Base-by-base conservation (phyloP, 1,284 basidiomycete species). In the Fomitiporia mediterranea region DNA sequence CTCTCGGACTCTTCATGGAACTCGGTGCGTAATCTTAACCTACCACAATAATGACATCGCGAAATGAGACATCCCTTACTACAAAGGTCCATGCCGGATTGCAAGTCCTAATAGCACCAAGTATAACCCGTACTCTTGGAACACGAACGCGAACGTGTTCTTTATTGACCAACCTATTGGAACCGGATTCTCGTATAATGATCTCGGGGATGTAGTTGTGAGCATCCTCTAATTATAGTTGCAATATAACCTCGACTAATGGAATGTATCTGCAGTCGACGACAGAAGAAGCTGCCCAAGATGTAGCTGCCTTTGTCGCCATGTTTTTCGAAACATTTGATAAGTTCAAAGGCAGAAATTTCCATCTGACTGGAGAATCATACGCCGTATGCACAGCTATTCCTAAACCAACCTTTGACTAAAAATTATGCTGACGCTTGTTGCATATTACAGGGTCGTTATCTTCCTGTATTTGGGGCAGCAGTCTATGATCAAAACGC, bases 381-480 rank as follows among this genome's bases (percentile, higher is more conserved):
- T 87, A 86, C 65, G 82, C 77, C 0, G 82, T 82, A 60, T 19
- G 73, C 68, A n/a, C n/a, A n/a, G n/a, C n/a, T n/a, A n/a, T n/a
- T n/a, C n/a, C n/a, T n/a, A 51, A 43, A 8, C 11, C 19, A 5
- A n/a, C 23, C 32, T 15, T 39, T 32, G 38, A 9, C 43, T 17
- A n/a, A n/a, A 19, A 11, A 4, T 54, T 48, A 27, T 21, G n/a
- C n/a, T n/a, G n/a, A n/a, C 17, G 8, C 15, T 25, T 27, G 1
- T 15, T 32, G 4, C 21, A 13, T 11, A 15, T 19, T 57, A 4
- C 17, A 87, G 83, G 91, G 92, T 2, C 82, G 90, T 21, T 94
- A 92, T 69, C 75, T 94, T 6, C 93, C 92, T 0, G 73, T 92
- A 3, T 94, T 91, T 61, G 93, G 91, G 0, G 75, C 87, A 1